Base-by-base conservation (phyloP, 148 eudicot genomes). In the Limonium bicolor region DNA sequence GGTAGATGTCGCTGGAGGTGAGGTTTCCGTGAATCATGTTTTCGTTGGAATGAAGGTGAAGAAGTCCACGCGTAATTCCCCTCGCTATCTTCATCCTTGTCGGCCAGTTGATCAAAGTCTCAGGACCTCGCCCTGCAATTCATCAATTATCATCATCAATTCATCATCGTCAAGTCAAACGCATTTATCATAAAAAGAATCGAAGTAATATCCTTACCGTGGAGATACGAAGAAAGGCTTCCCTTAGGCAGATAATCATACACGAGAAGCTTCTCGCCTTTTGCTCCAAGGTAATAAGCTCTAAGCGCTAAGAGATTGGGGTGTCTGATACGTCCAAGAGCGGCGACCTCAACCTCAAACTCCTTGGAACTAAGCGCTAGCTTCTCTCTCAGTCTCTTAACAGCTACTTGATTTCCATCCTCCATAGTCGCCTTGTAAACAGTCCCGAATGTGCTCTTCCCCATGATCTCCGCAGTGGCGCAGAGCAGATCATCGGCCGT, bases 221-320 rank as follows among this genome's bases (percentile, higher is more conserved):
- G 95, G 46, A 84, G 66, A 51, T 73, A 84, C 38, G 65, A 37
- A 21, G 83, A 72, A 35, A 84, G 76, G 54, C 95, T 84, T 33
- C 90, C 95, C 32, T 59, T 76, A 15, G 70, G 64, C 67, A 80
- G 76, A 60, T 80, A 84, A 54, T 84, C 82, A n/a, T n/a, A n/a
- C n/a, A n/a, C n/a, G n/a, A n/a, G n/a, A n/a, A n/a, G n/a, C 61
- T 84, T 84, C 51, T 84, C 94, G 38, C 94, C 94, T 64, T 79
- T 84, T 16, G 94, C 84, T 5, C 94, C 94, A 37, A 76, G 39
- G 27, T 84, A 84, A 54, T 79, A 84, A 46, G 94, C 94, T 37
- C 94, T 84, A 64, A 84, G 48, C 18, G 95, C 79, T 58, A 84
- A 55, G 22, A 84, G 80, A 66, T 84, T 76, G 1, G 77, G 77